These are phyloP conservation scores for Apiospora saccharicola DNA, from an alignment of 2,329 filamentous ascomycete genomes.

Conservation along the genomic window DNA sequence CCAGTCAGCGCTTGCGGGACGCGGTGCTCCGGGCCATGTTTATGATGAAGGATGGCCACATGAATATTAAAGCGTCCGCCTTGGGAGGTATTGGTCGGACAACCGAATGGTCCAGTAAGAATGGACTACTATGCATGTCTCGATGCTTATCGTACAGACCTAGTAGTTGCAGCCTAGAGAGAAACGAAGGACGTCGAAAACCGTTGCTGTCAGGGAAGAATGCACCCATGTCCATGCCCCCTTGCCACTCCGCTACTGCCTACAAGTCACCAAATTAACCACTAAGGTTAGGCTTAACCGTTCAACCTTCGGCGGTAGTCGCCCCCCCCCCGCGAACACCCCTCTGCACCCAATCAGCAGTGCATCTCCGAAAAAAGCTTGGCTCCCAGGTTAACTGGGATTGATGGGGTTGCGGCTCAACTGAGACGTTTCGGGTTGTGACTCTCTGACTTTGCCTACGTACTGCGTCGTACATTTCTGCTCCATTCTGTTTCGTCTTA, in stretches of 20 bases:
- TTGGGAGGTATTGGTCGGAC: not conserved
- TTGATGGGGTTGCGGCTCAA: constrained; percentile 15
- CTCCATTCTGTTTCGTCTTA: constrained; percentile 5
- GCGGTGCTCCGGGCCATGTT: not conserved
- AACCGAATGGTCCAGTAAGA: not conserved
- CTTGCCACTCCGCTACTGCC: not conserved
- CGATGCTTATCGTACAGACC: not conserved
- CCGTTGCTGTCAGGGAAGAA: not conserved
- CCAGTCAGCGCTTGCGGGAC: not conserved
- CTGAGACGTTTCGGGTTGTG: constrained; percentile 9
- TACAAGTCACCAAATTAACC: not conserved
- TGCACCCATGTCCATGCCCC: not conserved
- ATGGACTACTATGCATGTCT: not conserved
- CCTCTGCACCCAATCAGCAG: not conserved
- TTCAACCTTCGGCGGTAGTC: not conserved
- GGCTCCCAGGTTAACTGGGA: not conserved
- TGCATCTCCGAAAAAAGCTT: constrained; percentile 5
- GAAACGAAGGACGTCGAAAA: not conserved
- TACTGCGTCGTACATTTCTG: not conserved
- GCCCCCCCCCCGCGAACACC: constrained; percentile 13
- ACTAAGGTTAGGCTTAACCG: constrained; percentile 7
- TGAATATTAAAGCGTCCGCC: not conserved
- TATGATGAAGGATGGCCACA: not conserved
- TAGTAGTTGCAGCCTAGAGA: not conserved
- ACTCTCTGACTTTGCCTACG: constrained; percentile 8